Base-by-base conservation (phyloP, 176 grass and related monocot genomes). In the Bonia amplexicaulis region DNA sequence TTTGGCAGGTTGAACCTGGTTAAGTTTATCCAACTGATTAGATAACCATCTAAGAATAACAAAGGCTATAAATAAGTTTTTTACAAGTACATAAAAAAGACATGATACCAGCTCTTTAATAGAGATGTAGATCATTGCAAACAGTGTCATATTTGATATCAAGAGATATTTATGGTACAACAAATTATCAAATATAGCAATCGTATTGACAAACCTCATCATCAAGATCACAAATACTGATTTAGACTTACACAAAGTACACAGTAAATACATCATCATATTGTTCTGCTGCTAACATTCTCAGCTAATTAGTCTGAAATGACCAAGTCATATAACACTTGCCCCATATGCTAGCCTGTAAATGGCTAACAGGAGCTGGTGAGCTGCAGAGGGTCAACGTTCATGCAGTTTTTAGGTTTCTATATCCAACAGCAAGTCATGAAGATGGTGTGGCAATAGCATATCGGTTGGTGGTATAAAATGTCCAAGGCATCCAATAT, bases 1-100 rank as follows among this genome's bases (percentile, higher is more conserved):
- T 99, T 78, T 94, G 92, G 80, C 97, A 99, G 47, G 88, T 96
- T 73, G 92, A 91, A 91, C 97, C 97, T 99, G 86, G 48, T 68
- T 67, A 89, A 62, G 61, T 77, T 76, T 41, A 77, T 80, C 12
- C 70, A 73, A 72, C 9, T 29, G 66, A 87, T 91, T 74, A 91
- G 63, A 69, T 23, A 73, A 75, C 44, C 23, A 27, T 81, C 16
- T 67, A 55, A 46, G 33, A 67, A 85, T 9, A 83, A 53, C 61
- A 75, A 39, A 74, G 33, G 7, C 39, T 80, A 58, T 19, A 41
- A 77, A 7, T 15, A 59, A 73, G 41, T 0, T 49, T 37, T 46
- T n/a, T 83, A 44, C 16, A 16, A 53, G 11, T 67, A 69, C 6
- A 66, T 57, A 84, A 48, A 41, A 66, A 66, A 77, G 6, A 76